Evolutionary conservation across 2,329 filamentous ascomycete genomes (phyloP).

Genomic region (Monilinia fructicola): DNA sequence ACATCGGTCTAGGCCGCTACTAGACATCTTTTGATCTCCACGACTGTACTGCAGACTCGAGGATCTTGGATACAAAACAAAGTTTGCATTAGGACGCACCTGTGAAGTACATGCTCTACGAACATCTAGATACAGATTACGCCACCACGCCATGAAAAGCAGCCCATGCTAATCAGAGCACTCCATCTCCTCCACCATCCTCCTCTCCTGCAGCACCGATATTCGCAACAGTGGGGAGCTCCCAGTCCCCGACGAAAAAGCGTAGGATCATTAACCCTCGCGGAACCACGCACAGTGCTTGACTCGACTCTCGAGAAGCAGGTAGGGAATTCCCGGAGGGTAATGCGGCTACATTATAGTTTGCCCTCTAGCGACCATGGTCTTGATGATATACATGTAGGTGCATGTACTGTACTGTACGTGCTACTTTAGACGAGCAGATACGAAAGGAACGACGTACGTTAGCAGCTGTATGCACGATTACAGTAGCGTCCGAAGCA

Average conservation of each 20-base stretch:
- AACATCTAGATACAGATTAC: not conserved
- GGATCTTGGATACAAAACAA: constrained; percentile 5
- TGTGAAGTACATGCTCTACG: not conserved
- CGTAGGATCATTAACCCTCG: not conserved
- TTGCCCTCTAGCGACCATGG: not conserved
- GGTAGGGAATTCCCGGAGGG: not conserved
- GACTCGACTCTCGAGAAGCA: not conserved
- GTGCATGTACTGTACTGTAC: constrained; percentile 13
- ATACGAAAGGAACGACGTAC: not conserved
- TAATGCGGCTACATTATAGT: constrained; percentile 3
- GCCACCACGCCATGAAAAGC: constrained; percentile 8
- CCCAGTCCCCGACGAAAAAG: not conserved
- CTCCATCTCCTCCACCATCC: not conserved
- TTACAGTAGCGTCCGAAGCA: constrained; percentile 8
- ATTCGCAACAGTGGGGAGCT: constrained; percentile 4
- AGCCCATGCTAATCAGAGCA: not conserved
- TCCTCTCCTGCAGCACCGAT: constrained; percentile 10
- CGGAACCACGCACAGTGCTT: too few relatives aligned
- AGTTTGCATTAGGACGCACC: not conserved
- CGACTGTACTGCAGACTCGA: not conserved
- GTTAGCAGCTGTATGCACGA: not conserved
- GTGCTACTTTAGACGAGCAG: not conserved
- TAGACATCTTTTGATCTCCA: not conserved
- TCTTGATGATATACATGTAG: not conserved
- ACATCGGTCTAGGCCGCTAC: constrained; percentile 4